Evolutionary conservation across 257 asterid species (phyloP), one percentile per base, ranked within the genome.

Genomic region (Solanum medicagineum): DNA sequence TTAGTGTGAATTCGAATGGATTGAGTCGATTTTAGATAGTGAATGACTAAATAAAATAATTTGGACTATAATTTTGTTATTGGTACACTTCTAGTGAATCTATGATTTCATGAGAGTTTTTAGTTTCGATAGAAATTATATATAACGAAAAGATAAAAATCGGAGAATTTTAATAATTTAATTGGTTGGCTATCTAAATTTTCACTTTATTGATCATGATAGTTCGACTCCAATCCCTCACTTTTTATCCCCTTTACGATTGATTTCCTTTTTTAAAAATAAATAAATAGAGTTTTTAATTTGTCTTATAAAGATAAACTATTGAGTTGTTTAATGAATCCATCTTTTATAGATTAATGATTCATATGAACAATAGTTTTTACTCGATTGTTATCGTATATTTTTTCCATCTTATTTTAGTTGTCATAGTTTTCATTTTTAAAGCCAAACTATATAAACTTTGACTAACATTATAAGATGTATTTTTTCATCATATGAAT

Each of bases 121-220:
- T 45, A n/a, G 10, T 3, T 45, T 73, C 24, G 7, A n/a, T 42
- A 22, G 57, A 73, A n/a, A 73, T 45, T 10, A 44, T 73, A 73
- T 45, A n/a, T 13, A 44, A 42, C 45, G 29, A 45, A 73, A 20
- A 40, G n/a, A 73, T 45, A 44, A 11, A 73, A 12, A 8, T 60
- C 16, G 1, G 7, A 0, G 2, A n/a, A 59, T 9, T 3, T 11
- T 0, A 0, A 0, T 9, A n/a, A 14, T 7, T 59, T 4, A 59
- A 2, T 59, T 59, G 1, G 0, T 59, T 10, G 29, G 16, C 5
- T n/a, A n/a, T 3, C 22, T 59, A n/a, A 10, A 20, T 59, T n/a
- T n/a, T n/a, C 6, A n/a, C 7, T 9, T 45, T 45, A 7, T 45
- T 45, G 2, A 45, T 45, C 10, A 45, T 45, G 10, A 45, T 8